Evolutionary conservation across 2,329 filamentous ascomycete genomes (phyloP), one percentile per base, ranked within the genome.

Genomic region (Biscogniauxia mediterranea): DNA sequence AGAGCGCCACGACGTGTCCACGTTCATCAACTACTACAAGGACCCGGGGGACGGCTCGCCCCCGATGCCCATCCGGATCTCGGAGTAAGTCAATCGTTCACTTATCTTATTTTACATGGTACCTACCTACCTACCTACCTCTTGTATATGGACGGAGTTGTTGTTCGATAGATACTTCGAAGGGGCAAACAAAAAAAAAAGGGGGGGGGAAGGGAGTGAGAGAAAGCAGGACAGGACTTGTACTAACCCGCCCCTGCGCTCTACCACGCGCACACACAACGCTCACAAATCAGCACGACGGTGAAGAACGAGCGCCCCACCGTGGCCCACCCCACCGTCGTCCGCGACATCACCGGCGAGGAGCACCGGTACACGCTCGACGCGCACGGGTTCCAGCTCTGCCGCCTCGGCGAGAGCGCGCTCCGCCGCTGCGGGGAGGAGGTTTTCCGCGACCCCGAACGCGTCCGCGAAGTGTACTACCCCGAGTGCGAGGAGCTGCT

Each of bases 391-490:
- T 81, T 81, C 64, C 76, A 79, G 54, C 75, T 76, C 60, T 64
- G 70, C 23, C 69, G 64, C 11, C 74, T n/a, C n/a, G n/a, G 73
- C 51, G 58, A 68, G 52, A 75, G 73, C 64, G 38, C 38, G 2
- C 69, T 78, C 53, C 56, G n/a, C n/a, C n/a, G n/a, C n/a, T n/a
- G 15, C 17, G 61, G 51, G 9, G 62, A 68, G n/a, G 63, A 68
- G n/a, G 67, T 68, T 1, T 80, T 79, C 60, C 61, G 67, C 2
- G 82, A 89, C 70, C n/a, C n/a, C n/a, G n/a, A 85, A 89, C 56
- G 80, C 82, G 87, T 94, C 69, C 79, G 84, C 68, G 67, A 76
- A 1, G 76, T 81, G 25, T 94, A 93, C 77, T 94, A 93, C 74
- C 84, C 86, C 0, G 90, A 93, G 72, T 85, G 90, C 21, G 86